Base-by-base conservation (phyloP, 805 yeast genomes). In the Candida khao-thaluensis region DNA sequence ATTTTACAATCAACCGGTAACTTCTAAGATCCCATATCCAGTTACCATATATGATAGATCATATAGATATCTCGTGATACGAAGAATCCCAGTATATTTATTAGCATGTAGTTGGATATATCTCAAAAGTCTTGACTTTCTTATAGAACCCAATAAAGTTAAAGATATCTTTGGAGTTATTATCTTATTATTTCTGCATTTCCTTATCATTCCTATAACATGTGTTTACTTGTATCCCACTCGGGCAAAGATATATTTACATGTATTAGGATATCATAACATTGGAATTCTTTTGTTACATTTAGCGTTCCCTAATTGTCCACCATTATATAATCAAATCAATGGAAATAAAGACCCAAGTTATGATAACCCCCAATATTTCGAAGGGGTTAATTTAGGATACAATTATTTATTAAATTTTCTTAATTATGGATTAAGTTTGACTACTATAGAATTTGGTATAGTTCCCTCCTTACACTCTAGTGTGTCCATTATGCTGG, bases 371-470 rank as follows among this genome's bases (percentile, higher is more conserved):
- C 50, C 50, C 1, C 86, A 86, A 10, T 82, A 75, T 52, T 83
- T 86, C 2, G 90, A 87, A 10, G 88, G 88, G 2, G 80, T 78
- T n/a, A 86, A 81, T 52, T 59, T 72, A 20, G 81, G 79, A 17
- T 43, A 43, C 14, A 42, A 36, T 30, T 25, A 15, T 16, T 24
- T 45, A 15, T 15, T 46, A 10, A 43, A 46, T 17, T 22, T 41
- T 11, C 41, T 46, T 16, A 29, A 43, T 17, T 33, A 43, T 29
- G 35, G 35, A 20, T 21, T 31, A 16, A 14, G 26, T 12, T 44
- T 46, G 20, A 43, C 44, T 21, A 38, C 43, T 9, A 37, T 39
- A 5, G 44, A 43, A 80, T 22, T 82, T 82, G 64, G 87, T 84
- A 18, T 81, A 79, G 1, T 70, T 18, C 83, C 82, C 0, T 74